These are phyloP conservation scores for Chloranthus sessilifolius DNA, from an alignment of 164 flowering plant genomes.

Conservation along the genomic window DNA sequence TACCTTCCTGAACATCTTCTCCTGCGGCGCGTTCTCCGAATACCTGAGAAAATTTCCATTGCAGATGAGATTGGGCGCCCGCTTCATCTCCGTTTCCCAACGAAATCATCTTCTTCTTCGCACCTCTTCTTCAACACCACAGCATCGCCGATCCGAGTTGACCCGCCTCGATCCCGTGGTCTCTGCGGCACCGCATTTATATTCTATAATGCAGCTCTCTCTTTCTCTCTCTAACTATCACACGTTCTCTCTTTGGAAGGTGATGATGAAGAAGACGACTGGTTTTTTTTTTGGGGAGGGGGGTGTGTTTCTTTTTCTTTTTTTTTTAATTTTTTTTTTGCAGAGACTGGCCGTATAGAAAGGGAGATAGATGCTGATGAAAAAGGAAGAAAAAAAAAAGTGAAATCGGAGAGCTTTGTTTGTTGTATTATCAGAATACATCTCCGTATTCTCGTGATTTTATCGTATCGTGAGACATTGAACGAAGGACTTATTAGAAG, in stretches of 20 bases:
- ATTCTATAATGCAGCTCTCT: constrained; percentile 4
- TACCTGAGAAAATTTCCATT: constrained; percentile 82
- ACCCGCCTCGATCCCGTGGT: background rate
- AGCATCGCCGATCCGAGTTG: constrained; percentile 12
- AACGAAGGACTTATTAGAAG: too few relatives aligned
- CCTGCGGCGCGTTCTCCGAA: constrained; percentile 72
- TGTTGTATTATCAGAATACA: too few relatives aligned
- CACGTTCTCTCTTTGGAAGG: background rate
- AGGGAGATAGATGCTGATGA: too few relatives aligned
- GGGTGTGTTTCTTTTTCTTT: too few relatives aligned
- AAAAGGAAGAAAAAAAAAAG: too few relatives aligned
- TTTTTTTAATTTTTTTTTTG: too few relatives aligned
- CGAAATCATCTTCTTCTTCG: constrained; percentile 10
- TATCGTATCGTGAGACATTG: too few relatives aligned
- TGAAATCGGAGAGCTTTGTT: too few relatives aligned
- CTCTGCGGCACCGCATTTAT: background rate
- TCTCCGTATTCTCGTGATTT: too few relatives aligned
- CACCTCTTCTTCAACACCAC: constrained; percentile 2
- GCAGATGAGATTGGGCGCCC: constrained; percentile 40
- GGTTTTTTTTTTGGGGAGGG: too few relatives aligned
- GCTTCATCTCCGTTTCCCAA: constrained; percentile 14
- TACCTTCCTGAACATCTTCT: constrained; percentile 80
- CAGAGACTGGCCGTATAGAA: too few relatives aligned
- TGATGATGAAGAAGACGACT: too few relatives aligned
- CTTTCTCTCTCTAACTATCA: background rate